Evolutionary conservation across 345 rosid species (phyloP).

Genomic region (Psidium friedrichsthalianum): DNA sequence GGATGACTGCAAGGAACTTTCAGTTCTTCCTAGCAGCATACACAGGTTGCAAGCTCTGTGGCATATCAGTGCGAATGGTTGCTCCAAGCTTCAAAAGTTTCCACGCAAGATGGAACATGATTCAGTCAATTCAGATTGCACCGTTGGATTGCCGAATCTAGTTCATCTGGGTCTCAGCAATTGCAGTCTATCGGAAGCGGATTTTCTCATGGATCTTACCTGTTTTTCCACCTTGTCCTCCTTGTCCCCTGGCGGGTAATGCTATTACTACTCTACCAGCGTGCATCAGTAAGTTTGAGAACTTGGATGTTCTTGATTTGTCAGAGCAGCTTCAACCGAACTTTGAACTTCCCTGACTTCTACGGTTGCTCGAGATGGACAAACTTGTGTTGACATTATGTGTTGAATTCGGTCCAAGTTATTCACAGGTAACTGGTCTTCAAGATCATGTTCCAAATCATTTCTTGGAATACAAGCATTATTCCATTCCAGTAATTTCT

Average conservation of each 20-base stretch:
- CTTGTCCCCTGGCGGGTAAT: constrained; percentile 3
- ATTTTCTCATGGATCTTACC: neutral
- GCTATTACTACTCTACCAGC: constrained; percentile 2
- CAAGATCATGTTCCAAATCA: neutral
- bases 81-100: constrained; percentile 6
- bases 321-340: constrained; percentile 3
- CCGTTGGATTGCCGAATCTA: neutral
- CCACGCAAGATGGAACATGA: neutral
- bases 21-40: constrained; percentile 7
- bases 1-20: constrained; percentile 4
- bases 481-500: neutral
- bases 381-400: too few relatives aligned
- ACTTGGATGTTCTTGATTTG: neutral
- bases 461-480: neutral
- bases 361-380: neutral
- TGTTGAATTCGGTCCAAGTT: too few relatives aligned
- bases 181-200: neutral
- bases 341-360: neutral
- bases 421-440: neutral
- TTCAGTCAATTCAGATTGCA: neutral
- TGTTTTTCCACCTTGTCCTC: constrained; percentile 3
- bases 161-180: neutral
- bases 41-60: constrained; percentile 1
- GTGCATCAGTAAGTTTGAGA: neutral
- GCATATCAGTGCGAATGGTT: constrained; percentile 5